Conservation (phyloP, 148 eudicot genomes). For the Pharnaceum exiguum region DNA sequence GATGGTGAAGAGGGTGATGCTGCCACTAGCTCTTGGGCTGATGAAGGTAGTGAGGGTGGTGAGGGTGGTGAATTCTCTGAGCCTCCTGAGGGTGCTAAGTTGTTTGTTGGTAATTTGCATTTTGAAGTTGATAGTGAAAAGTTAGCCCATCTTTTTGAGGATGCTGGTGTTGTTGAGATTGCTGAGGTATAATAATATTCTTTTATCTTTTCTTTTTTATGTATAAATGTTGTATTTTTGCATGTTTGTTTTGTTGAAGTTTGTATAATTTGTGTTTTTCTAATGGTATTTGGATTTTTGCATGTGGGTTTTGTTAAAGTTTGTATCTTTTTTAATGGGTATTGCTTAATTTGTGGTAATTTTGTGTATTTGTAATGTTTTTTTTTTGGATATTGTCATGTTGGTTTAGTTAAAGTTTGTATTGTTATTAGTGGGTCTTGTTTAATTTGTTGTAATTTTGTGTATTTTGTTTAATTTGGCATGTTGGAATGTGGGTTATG, state of each 20-base stretch:
- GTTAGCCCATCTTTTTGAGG: conserved; percentile 64
- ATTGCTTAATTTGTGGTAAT: too few relatives aligned
- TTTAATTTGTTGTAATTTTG: too few relatives aligned
- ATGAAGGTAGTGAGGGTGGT: conserved; percentile 14
- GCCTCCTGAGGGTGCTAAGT: conserved; percentile 62
- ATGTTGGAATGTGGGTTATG: too few relatives aligned
- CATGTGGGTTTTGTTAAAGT: too few relatives aligned
- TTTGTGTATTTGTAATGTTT: too few relatives aligned
- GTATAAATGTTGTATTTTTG: conserved; percentile 9
- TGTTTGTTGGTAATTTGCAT: conserved; percentile 78
- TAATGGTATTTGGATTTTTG: too few relatives aligned
- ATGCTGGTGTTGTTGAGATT: conserved; percentile 80
- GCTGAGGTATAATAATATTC: conserved; percentile 49
- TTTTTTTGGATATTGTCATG: too few relatives aligned
- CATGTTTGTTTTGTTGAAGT: neutral
- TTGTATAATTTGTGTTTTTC: too few relatives aligned
- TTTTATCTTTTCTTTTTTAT: neutral
- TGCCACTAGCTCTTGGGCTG: conserved; percentile 13
- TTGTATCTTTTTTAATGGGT: too few relatives aligned
- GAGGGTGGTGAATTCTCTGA: conserved; percentile 33
- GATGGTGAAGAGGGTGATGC: conserved; percentile 16
- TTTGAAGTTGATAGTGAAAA: conserved; percentile 67
- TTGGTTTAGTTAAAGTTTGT: too few relatives aligned
- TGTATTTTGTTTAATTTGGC: too few relatives aligned
- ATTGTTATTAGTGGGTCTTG: too few relatives aligned